Percentiles rank a stretch among this genome's conserved stretches.
Evolutionary conservation across 352 stramenopile species (phyloP).

Genomic region (Phytophthora syringae): DNA sequence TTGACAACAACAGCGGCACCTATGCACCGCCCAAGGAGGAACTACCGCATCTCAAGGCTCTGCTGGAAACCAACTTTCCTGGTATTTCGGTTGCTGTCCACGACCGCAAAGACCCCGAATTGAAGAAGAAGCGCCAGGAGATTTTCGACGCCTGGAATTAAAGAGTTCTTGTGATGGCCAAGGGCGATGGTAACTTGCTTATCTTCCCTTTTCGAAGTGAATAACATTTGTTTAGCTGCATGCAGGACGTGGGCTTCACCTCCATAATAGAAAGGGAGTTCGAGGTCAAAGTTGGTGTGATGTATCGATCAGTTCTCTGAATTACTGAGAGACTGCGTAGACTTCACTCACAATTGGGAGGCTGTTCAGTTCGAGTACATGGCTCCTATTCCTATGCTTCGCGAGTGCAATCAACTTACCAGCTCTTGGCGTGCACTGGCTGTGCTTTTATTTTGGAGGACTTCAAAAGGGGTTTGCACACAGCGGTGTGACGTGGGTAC

Average conservation of each 20-base stretch:
- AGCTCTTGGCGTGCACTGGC: constrained; percentile 1
- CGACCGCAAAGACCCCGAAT: constrained; percentile 27
- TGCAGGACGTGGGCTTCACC: too few relatives aligned
- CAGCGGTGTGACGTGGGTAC: constrained; percentile 15
- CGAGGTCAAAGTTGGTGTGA: background rate
- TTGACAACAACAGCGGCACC: constrained; percentile 50
- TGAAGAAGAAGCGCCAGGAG: constrained; percentile 31
- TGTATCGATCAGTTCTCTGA: too few relatives aligned
- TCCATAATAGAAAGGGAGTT: background rate
- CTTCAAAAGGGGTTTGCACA: constrained; percentile 9
- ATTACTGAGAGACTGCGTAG: too few relatives aligned
- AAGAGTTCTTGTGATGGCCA: too few relatives aligned
- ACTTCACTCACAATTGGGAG: constrained; percentile 29
- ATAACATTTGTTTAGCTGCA: too few relatives aligned
- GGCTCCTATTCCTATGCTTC: constrained; percentile 26
- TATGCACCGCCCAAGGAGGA: constrained; percentile 37
- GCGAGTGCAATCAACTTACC: constrained; percentile 16
- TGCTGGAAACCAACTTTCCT: constrained; percentile 40
- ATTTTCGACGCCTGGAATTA: constrained; percentile 40
- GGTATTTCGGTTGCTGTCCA: constrained; percentile 31
- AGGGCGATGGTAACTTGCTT: too few relatives aligned
- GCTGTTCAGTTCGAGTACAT: constrained; percentile 28
- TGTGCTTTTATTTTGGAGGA: constrained; percentile 13
- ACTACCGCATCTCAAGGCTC: constrained; percentile 31
- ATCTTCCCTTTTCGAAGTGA: too few relatives aligned